Evolutionary conservation across 306 rosid genomes (phyloP).

Genomic region (Glycine tomentella): DNA sequence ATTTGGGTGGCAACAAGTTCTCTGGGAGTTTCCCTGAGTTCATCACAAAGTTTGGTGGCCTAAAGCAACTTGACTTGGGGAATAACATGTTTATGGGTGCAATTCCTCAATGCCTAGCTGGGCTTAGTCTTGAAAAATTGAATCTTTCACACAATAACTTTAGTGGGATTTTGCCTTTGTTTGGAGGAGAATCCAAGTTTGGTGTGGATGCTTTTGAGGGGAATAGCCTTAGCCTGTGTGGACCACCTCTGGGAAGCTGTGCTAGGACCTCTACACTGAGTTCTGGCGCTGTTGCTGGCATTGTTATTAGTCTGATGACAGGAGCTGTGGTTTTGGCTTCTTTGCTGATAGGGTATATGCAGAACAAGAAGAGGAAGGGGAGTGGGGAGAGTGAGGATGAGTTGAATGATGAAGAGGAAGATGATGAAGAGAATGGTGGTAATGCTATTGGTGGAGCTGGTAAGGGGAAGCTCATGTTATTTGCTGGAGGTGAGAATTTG

Average conservation of each 20-base stretch:
- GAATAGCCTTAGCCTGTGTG: slow-evolving; percentile 83
- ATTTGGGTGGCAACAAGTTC: slow-evolving; percentile 76
- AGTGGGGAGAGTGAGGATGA: slow-evolving; percentile 84
- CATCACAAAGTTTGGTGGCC: slow-evolving; percentile 63
- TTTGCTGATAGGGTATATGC: slow-evolving; percentile 82
- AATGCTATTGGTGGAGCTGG: slow-evolving; percentile 53
- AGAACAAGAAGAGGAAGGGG: slow-evolving; percentile 81
- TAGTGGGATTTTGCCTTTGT: slow-evolving; percentile 81
- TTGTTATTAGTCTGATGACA: slow-evolving; percentile 88
- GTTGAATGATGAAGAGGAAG: slow-evolving; percentile 75
- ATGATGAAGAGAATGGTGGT: slow-evolving; percentile 58
- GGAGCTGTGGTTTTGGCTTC: slow-evolving; percentile 94
- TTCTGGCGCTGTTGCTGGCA: slow-evolving; percentile 94
- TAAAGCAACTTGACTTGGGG: slow-evolving; percentile 82
- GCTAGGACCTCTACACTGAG: slow-evolving; percentile 65
- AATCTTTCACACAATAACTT: slow-evolving; percentile 90
- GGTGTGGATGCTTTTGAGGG: slow-evolving; percentile 84
- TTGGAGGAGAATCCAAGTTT: slow-evolving; percentile 66
- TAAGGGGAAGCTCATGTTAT: slow-evolving; percentile 93
- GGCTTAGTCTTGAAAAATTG: slow-evolving; percentile 75
- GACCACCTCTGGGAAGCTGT: slow-evolving; percentile 82
- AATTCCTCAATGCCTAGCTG: slow-evolving; percentile 63
- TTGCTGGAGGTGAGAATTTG: slow-evolving; percentile 93
- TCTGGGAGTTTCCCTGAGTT: slow-evolving; percentile 86
- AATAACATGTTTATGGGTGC: slow-evolving; percentile 68